Base-by-base conservation (phyloP, 805 yeast genomes). In the Dipodascus albidus region DNA sequence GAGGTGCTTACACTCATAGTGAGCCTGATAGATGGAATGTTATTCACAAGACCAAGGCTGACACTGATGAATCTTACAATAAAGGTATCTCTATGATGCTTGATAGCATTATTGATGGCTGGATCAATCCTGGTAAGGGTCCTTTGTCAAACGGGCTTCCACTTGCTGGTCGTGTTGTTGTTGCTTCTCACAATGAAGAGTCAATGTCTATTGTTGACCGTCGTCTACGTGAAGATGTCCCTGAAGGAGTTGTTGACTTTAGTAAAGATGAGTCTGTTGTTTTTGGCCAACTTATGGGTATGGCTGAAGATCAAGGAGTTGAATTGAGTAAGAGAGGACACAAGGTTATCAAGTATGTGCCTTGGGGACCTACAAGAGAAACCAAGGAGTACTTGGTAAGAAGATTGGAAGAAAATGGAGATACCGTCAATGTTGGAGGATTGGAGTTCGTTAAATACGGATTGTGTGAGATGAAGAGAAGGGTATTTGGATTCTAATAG, bases 311-410 rank as follows among this genome's bases (percentile, higher is more conserved):
- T 62, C 79, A 87, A 56, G 87, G 96, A 23, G 76, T 77, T 66
- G 87, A 85, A 60, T 75, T 90, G 63, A 79, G 87, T 54, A 70
- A 75, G 44, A 74, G 81, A 49, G 79, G 85, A 59, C 74, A 79
- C 48, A 87, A 87, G 63, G 83, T 90, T 52, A 83, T 91, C 70
- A 91, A 91, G 71, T 90, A 91, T 66, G 96, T 90, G 57, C 95
- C 97, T 17, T 90, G 97, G 97, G 97, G 97, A 8, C 97, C 97
- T 33, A 95, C 96, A 53, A 70, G 80, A 60, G 97, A 91, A 71
- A 89, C 96, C 55, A 88, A 87, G 72, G 96, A 87, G 61, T 90
- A 90, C 66, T 71, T 90, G 57, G 73, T 83, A 57, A 82, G 98
- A 74, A 80, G 98, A 71, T 74, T 90, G 57, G 96, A 90, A 72